Conservation (phyloP, 257 asterid genomes). For the Nyctanthes arbortristis region DNA sequence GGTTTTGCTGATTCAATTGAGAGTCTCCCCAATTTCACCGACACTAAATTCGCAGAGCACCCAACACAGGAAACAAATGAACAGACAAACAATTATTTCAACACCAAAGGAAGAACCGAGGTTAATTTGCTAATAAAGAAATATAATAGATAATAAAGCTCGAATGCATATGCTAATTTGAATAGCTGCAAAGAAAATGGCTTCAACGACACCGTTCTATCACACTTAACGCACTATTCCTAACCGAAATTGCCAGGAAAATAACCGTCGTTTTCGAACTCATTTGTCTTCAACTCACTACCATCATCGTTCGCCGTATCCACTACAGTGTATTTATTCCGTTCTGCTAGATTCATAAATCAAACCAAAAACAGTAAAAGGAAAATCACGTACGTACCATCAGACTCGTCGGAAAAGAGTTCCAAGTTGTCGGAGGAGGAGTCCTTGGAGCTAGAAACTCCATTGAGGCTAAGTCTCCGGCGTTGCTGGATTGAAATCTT, state of each 20-base stretch:
- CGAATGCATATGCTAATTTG: neutral
- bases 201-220: slow-evolving; percentile 12
- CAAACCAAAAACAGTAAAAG: neutral
- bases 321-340: neutral
- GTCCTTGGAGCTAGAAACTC: slow-evolving; percentile 32
- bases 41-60: slow-evolving; percentile 17
- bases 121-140: neutral
- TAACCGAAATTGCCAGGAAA: slow-evolving; percentile 16
- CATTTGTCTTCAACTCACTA: slow-evolving; percentile 4
- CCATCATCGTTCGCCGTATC: neutral
- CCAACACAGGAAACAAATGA: neutral
- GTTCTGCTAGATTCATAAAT: neutral
- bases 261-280: slow-evolving; percentile 5
- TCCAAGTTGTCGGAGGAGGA: slow-evolving; percentile 58
- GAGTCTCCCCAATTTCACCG: slow-evolving; percentile 43
- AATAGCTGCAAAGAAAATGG: neutral
- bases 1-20: slow-evolving; percentile 37
- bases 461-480: slow-evolving; percentile 59
- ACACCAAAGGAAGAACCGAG: neutral
- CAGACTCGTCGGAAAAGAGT: slow-evolving; percentile 56
- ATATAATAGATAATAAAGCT: neutral
- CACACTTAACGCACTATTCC: slow-evolving; percentile 4
- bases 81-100: neutral
- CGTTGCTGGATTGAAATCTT: slow-evolving; percentile 56
- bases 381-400: slow-evolving; percentile 19